Base-by-base conservation (phyloP, 495 filamentous ascomycete genomes). In the Penicillium silybi region DNA sequence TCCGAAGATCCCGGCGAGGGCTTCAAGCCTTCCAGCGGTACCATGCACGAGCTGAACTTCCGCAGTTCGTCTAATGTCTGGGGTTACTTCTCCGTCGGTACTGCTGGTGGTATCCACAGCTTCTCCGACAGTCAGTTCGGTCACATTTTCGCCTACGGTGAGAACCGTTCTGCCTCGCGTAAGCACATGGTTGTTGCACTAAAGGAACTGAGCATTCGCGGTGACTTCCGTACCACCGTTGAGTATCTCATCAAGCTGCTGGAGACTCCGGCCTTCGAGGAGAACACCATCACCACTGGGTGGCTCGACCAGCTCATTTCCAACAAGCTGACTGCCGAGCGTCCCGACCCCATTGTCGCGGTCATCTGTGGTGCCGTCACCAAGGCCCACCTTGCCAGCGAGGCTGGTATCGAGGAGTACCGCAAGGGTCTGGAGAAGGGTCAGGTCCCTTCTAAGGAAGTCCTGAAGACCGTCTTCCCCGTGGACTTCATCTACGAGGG, bases 41-140 rank as follows among this genome's bases (percentile, higher is more conserved):
- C 90, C 52, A 93, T 99, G 85, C 93, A 97, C 75, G 93, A 99
- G 66, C 77, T 99, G 59, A 99, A 99, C 78, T 99, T 99, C 85
- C 82, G 93, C 52, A 90, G 85, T 76, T 96, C 92, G 60, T 97
- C 93, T 40, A 99, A 99, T 62, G 93, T 97, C 35, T 99, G 93
- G 93, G 93, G 93, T 79, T 99, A 99, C 73, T 99, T 99, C 84
- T 99, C 93, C 27, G 93, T 99, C 69, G 89, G 93, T 73, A 91
- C 91, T 16, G 83, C 89, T 35, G 90, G 90, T 77, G 90, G 91
- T 72, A 99, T 99, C 57, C 93, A 99, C 83, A 96, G 88, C 67
- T 99, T 95, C 79, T 97, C 93, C 3, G 93, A 99, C 80, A 92
- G 88, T 64, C 93, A 99, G 70, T 99, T 99, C 63, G 93, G 93